Base-by-base conservation (phyloP, 768 basidiomycete species). In the Naganishia vishniacii region DNA sequence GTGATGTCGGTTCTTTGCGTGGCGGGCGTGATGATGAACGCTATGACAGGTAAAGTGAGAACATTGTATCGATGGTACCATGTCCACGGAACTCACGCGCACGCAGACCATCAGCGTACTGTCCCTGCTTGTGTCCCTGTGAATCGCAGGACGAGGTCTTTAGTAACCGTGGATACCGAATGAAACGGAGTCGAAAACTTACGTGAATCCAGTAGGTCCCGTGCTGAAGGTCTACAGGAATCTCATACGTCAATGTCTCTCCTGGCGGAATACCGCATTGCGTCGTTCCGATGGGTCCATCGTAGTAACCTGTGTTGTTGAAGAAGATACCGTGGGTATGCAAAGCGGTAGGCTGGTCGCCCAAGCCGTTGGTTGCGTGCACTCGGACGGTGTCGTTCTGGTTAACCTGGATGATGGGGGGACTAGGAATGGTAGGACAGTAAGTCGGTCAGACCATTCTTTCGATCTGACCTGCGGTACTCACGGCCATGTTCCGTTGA, bases 301-400 rank as follows among this genome's bases (percentile, higher is more conserved):
- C 94, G 81, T 86, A 87, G 85, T 88, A 95, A 18, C 84, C 83
- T 0, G 88, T 83, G 1, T 83, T 82, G 75, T 92, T 93, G 81
- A 95, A 91, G 79, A 85, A 91, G 87, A 94, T 89, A 67, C 94
- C 94, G 78, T 95, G 93, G 73, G 93, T 88, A 75, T 98, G 94
- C 16, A 97, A 79, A 0, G 86, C 82, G 0, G 88, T 83, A 0
- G 86, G 82, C 28, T 79, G 68, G 60, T 87, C 84, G 0, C 72
- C 72, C 61, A 93, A 76, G 2, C 82, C 83, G 76, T 93, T 91
- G 29, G 80, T 65, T 5, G 85, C 84, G 73, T 97, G 92, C 0
- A 97, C 81, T 28, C 87, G 71, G 31, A 95, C 80, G 0, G 83
- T 83, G 75, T 98, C 91, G 20, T 81, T 82, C 5, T 84, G 82